A percentile compares a stretch with the other conserved stretches of the same genome.
These are phyloP conservation scores for Hypoxylon sp. DNA, from an alignment of 2,329 filamentous ascomycete species.

Conservation along the genomic window DNA sequence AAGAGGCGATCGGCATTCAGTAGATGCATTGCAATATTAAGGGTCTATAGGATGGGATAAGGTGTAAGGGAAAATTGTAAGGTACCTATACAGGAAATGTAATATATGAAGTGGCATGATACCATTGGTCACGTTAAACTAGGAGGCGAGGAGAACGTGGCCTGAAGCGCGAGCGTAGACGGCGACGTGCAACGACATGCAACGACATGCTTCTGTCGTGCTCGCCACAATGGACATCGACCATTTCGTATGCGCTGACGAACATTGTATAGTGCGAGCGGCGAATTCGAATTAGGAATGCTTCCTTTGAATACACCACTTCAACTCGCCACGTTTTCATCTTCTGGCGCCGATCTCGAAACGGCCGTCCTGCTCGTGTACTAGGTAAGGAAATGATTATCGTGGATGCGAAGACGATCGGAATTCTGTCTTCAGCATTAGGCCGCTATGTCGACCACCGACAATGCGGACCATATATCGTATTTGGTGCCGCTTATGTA, in stretches of 20 bases:
- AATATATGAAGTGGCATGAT: conserved; percentile 10
- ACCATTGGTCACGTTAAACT: conserved; percentile 16
- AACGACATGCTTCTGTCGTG: no score
- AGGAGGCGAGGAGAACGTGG: neutral
- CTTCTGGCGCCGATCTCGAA: neutral
- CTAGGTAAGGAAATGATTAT: neutral
- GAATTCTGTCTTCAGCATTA: neutral
- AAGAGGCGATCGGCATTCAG: conserved; percentile 25
- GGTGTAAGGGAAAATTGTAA: conserved; percentile 10
- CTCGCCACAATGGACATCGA: neutral
- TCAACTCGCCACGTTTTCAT: neutral
- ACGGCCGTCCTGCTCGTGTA: neutral
- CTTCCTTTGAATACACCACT: neutral
- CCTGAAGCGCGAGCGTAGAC: conserved; percentile 2
- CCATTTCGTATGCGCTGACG: neutral
- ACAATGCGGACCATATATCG: neutral
- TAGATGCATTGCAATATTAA: conserved; percentile 30
- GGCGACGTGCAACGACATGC: neutral
- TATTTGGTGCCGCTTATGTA: neutral
- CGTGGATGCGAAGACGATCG: neutral
- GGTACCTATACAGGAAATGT: conserved; percentile 4
- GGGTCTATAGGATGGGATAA: conserved; percentile 21
- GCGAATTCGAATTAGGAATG: neutral
- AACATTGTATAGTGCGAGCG: neutral
- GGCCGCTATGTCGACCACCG: neutral